Evolutionary conservation across 768 basidiomycete genomes (phyloP).

Genomic region (Tephrocybe sp.): DNA sequence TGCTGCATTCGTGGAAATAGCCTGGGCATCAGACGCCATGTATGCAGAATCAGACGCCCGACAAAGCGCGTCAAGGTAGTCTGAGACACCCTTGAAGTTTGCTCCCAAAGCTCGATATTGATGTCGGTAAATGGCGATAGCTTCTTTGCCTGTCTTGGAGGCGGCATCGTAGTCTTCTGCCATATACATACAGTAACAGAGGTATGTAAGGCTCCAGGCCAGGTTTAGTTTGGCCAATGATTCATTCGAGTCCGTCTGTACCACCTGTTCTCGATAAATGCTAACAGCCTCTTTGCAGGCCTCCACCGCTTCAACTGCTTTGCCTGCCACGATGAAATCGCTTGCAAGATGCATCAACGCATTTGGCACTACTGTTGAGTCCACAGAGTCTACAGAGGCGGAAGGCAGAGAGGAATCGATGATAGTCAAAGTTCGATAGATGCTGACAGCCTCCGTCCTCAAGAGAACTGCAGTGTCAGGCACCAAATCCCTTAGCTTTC

Average conservation of each 20-base stretch:
- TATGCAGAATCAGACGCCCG: not conserved
- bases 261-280: constrained; percentile 4
- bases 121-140: not conserved
- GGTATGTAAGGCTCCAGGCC: constrained; percentile 4
- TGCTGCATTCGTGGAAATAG: constrained; percentile 3
- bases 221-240: not conserved
- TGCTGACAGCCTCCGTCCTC: constrained; percentile 11
- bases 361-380: not conserved
- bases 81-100: not conserved
- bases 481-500: constrained; percentile 1
- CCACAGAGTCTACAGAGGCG: not conserved
- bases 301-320: constrained; percentile 8
- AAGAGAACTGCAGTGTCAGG: constrained; percentile 10
- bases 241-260: not conserved
- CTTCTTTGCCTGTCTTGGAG: not conserved
- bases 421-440: constrained; percentile 7
- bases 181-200: constrained; percentile 1
- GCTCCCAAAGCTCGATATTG: not conserved
- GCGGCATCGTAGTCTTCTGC: not conserved
- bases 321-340: constrained; percentile 1
- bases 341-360: constrained; percentile 9
- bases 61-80: constrained; percentile 1
- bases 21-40: not conserved
- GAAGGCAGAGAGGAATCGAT: not conserved
- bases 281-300: constrained; percentile 12